Percentiles rank a stretch among this genome's conserved stretches.
phyloP scores from a whole-genome alignment of 140 eudicot genomes.

The Oenanthe javanica region DNA sequence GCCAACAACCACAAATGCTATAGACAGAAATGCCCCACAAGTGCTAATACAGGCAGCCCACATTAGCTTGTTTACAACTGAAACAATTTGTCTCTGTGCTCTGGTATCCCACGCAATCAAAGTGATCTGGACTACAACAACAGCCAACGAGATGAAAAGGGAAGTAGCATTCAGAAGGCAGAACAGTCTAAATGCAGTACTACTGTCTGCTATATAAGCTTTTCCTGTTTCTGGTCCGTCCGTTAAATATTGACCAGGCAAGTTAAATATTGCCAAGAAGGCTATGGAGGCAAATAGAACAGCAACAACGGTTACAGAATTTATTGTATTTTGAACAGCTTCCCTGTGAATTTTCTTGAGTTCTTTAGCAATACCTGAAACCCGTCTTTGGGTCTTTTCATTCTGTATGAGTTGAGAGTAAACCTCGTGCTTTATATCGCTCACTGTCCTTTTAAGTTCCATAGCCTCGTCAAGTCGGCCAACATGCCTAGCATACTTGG shows the following conservation, averaged over 20 bases:
- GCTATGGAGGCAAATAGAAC: constrained; percentile 91
- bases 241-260: constrained; percentile 57
- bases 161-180: constrained; percentile 75
- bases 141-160: constrained; percentile 79
- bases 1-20: constrained; percentile 87
- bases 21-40: constrained; percentile 82
- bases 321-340: constrained; percentile 87
- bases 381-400: constrained; percentile 76
- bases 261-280: constrained; percentile 75
- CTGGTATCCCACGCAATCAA: constrained; percentile 90
- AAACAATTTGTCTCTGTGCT: constrained; percentile 77
- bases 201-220: constrained; percentile 41
- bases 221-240: constrained; percentile 49
- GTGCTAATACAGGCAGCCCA: constrained; percentile 92
- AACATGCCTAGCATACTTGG: constrained; percentile 62
- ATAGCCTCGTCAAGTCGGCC: constrained; percentile 58
- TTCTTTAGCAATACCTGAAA: constrained; percentile 88
- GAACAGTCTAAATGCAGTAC: constrained; percentile 63
- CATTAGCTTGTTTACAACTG: constrained; percentile 85
- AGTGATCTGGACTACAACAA: constrained; percentile 91
- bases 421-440: constrained; percentile 90
- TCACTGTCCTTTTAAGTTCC: constrained; percentile 81
- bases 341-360: constrained; percentile 76
- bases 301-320: constrained; percentile 85
- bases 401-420: constrained; percentile 85